Evolutionary conservation across 371 early-diverging fungal species (phyloP).

Genomic region (Mortierella sp.): DNA sequence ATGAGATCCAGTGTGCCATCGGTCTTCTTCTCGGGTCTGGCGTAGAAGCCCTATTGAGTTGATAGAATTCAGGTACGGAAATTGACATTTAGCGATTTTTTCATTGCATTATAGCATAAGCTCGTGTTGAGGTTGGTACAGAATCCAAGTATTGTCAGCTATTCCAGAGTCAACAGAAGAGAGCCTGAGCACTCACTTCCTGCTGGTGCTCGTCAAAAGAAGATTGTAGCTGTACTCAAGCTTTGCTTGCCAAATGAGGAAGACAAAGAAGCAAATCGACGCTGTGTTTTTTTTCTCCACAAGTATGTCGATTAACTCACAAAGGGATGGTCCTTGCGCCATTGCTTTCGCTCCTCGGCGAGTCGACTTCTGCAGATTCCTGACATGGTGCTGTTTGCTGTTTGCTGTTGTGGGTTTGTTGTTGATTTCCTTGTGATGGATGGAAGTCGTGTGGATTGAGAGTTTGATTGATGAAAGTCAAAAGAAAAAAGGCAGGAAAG

Average conservation of each 20-base stretch:
- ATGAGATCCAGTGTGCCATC: conserved; percentile 90
- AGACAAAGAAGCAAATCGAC: not conserved
- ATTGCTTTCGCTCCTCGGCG: conserved; percentile 96
- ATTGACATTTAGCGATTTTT: not conserved
- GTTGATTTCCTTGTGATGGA: conserved; percentile 3
- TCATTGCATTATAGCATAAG: not conserved
- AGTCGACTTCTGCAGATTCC: conserved; percentile 86
- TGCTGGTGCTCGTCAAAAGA: not conserved
- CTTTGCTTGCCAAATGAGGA: conserved; percentile 3
- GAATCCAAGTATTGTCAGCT: not conserved
- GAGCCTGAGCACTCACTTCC: not conserved
- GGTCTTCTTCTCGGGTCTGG: conserved; percentile 87
- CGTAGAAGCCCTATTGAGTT: conserved; percentile 81
- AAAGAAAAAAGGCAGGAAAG: not conserved
- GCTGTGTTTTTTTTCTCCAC: not conserved
- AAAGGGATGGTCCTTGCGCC: conserved; percentile 97
- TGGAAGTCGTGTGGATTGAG: not conserved
- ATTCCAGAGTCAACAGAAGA: not conserved
- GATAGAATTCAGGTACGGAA: conserved; percentile 7
- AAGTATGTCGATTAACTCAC: conserved; percentile 61
- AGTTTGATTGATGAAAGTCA: not conserved
- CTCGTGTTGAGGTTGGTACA: not conserved
- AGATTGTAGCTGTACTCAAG: not conserved
- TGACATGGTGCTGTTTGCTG: conserved; percentile 56
- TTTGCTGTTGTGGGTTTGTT: conserved; percentile 3